Evolutionary conservation across 2,329 filamentous ascomycete genomes (phyloP).

Genomic region (Rhynchosporium agropyri): DNA sequence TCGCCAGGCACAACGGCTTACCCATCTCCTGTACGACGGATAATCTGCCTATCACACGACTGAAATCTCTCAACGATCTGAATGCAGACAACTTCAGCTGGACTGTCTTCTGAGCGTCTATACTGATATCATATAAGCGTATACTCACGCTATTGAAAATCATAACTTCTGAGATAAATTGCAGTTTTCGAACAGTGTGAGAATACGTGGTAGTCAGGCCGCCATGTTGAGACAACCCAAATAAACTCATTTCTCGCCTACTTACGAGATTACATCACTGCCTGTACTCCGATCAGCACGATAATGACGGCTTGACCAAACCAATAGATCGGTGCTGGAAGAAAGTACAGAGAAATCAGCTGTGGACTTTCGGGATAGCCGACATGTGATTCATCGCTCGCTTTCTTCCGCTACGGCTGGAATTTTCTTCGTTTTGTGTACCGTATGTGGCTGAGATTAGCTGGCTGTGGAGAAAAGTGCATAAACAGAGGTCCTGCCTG

Average conservation of each 20-base stretch:
- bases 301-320: not conserved
- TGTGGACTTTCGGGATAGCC: not conserved
- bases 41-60: too few relatives aligned
- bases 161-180: not conserved
- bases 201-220: not conserved
- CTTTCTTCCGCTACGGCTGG: not conserved
- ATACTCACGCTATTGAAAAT: not conserved
- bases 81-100: not conserved
- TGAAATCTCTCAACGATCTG: not conserved
- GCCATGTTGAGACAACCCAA: not conserved
- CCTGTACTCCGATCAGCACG: not conserved
- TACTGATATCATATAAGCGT: too few relatives aligned
- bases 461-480: not conserved
- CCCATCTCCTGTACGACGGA: not conserved
- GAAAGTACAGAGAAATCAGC: not conserved
- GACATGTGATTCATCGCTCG: not conserved
- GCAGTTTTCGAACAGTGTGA: not conserved
- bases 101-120: not conserved
- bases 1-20: not conserved
- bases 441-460: not conserved
- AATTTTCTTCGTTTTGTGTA: not conserved
- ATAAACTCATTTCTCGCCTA: not conserved
- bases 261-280: not conserved
- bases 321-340: not conserved
- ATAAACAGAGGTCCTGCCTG: not conserved